Conservation (phyloP, 2,329 filamentous ascomycete species). For the Nothopassalora personata region DNA sequence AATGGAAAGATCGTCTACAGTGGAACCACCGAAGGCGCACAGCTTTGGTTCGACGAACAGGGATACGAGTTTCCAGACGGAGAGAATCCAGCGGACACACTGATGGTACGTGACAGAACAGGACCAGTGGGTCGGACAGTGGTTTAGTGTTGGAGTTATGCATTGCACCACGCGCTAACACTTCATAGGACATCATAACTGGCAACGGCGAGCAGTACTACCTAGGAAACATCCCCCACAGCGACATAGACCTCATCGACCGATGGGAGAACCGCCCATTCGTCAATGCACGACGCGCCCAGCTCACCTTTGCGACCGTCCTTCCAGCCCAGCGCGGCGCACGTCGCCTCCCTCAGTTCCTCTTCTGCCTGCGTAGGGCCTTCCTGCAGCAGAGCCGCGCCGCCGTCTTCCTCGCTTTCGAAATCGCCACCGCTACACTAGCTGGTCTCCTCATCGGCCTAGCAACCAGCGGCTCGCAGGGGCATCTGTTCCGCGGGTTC, state of each 20-base stretch:
- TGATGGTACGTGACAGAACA: slow-evolving; percentile 35
- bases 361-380: slow-evolving; percentile 50
- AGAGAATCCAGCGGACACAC: slow-evolving; percentile 52
- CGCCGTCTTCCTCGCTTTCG: slow-evolving; percentile 49
- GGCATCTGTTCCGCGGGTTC: too few relatives aligned
- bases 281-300: too few relatives aligned
- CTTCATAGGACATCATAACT: slow-evolving; percentile 49
- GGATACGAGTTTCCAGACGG: slow-evolving; percentile 48
- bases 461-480: slow-evolving; percentile 41
- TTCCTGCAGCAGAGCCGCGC: slow-evolving; percentile 55
- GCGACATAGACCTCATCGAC: too few relatives aligned
- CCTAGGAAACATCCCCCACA: slow-evolving; percentile 1
- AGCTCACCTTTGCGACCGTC: too few relatives aligned
- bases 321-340: slow-evolving; percentile 39
- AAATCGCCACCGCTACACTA: slow-evolving; percentile 49
- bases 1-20: slow-evolving; percentile 54
- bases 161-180: too few relatives aligned
- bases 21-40: slow-evolving; percentile 42
- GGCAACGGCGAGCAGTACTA: slow-evolving; percentile 52
- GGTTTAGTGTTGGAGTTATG: too few relatives aligned
- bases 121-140: too few relatives aligned
- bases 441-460: slow-evolving; percentile 53
- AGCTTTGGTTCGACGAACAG: slow-evolving; percentile 48
- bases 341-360: slow-evolving; percentile 45
- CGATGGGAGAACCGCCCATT: too few relatives aligned